A percentile compares a stretch with the other conserved stretches of the same genome.
These are phyloP conservation scores for Leavenworthia alabamica DNA, from an alignment of 345 rosid species.

Conservation along the genomic window DNA sequence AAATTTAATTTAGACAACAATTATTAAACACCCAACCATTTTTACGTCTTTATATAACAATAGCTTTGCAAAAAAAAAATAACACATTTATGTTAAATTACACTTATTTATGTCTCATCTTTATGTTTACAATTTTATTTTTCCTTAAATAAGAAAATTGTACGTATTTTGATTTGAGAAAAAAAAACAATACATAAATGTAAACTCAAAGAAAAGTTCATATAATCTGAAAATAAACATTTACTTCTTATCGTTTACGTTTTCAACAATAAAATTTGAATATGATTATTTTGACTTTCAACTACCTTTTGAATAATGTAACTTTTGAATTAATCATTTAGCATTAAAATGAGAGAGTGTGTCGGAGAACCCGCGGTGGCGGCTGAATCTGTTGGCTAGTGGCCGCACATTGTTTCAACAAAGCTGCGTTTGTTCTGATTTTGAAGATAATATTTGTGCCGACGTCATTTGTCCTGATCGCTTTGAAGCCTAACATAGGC, in stretches of 20 bases:
- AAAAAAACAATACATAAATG: background rate
- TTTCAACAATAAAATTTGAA: background rate
- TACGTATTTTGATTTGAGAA: background rate
- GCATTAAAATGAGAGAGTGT: background rate
- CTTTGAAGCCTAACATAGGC: background rate
- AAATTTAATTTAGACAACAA: background rate
- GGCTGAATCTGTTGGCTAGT: slow-evolving; percentile 2
- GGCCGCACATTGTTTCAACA: background rate
- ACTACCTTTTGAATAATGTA: background rate
- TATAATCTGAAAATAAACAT: background rate
- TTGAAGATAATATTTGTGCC: background rate
- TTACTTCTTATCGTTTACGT: background rate
- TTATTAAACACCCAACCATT: background rate
- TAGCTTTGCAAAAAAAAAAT: too few relatives aligned
- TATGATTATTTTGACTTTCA: background rate
- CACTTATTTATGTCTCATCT: too few relatives aligned
- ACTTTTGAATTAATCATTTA: background rate
- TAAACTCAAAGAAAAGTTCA: background rate
- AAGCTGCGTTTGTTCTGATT: background rate
- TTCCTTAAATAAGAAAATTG: background rate
- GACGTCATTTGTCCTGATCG: background rate
- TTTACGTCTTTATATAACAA: background rate
- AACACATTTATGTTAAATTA: background rate
- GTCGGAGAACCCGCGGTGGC: background rate
- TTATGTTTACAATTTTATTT: too few relatives aligned